Evolutionary conservation across 164 flowering plant genomes (phyloP).

Genomic region (Vitis amurensis): DNA sequence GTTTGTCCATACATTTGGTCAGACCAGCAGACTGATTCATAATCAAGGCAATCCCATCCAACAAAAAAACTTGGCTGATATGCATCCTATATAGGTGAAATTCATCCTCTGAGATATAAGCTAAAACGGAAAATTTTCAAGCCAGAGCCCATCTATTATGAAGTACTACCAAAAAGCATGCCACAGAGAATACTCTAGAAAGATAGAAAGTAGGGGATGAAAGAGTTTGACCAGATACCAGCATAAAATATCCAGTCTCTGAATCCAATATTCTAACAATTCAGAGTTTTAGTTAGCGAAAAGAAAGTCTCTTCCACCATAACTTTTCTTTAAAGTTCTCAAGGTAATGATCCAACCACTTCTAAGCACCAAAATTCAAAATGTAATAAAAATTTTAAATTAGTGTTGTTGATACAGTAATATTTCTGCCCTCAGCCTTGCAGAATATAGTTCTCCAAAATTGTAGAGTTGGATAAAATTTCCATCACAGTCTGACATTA

Average conservation of each 20-base stretch:
- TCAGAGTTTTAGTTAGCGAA: background rate
- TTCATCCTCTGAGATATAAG: background rate
- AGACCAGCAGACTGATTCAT: background rate
- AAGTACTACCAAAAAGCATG: background rate
- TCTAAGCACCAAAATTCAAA: background rate
- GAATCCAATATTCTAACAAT: background rate
- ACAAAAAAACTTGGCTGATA: background rate
- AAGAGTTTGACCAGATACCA: background rate
- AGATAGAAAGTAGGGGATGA: background rate
- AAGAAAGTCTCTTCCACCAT: background rate
- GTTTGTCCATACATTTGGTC: background rate
- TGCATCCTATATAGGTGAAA: background rate
- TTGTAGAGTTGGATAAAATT: background rate
- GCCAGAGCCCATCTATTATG: background rate
- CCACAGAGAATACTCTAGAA: background rate
- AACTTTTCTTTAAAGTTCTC: background rate
- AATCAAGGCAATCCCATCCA: background rate
- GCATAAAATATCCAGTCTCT: background rate
- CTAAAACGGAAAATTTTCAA: background rate
- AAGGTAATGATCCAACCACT: background rate
- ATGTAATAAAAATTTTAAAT: background rate
- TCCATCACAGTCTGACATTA: background rate
- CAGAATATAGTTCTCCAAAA: conserved; percentile 1
- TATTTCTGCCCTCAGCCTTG: background rate
- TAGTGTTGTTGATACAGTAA: background rate